Evolutionary conservation across 306 rosid species (phyloP).

Genomic region (Pyrus pyrifolia): DNA sequence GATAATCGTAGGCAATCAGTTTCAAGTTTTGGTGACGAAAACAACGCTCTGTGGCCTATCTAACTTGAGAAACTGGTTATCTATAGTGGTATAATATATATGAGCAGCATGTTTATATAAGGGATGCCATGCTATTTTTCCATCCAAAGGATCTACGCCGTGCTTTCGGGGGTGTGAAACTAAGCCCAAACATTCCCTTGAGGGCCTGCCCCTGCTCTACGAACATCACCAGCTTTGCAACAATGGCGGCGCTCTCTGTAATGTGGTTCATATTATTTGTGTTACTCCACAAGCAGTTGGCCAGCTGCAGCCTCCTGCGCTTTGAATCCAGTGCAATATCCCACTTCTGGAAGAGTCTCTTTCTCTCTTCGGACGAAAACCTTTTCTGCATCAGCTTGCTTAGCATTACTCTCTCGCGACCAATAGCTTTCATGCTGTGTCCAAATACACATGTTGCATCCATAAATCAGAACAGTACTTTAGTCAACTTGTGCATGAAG

Average conservation of each 20-base stretch:
- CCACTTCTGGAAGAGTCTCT: constrained; percentile 60
- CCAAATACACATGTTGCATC: constrained; percentile 10
- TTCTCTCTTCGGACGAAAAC: constrained; percentile 64
- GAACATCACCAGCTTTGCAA: constrained; percentile 76
- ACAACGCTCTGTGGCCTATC: neutral
- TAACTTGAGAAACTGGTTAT: neutral
- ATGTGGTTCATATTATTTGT: constrained; percentile 49
- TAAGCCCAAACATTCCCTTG: constrained; percentile 94
- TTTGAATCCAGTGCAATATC: constrained; percentile 67
- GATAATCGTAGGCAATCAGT: neutral
- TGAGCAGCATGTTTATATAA: constrained; percentile 17
- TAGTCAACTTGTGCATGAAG: neutral
- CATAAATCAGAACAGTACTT: neutral
- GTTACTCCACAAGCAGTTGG: constrained; percentile 56
- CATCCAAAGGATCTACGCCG: constrained; percentile 56
- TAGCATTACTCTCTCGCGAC: constrained; percentile 69
- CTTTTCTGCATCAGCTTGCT: constrained; percentile 74
- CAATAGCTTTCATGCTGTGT: constrained; percentile 60
- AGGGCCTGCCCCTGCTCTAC: constrained; percentile 70
- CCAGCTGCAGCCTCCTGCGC: constrained; percentile 85
- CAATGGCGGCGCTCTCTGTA: constrained; percentile 65
- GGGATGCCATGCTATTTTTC: constrained; percentile 53
- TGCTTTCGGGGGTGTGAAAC: constrained; percentile 55
- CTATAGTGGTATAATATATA: neutral
- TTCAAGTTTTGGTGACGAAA: constrained; percentile 3